Conservation (phyloP, 2,329 filamentous ascomycete genomes). For the Chaetomiaceae sp. region DNA sequence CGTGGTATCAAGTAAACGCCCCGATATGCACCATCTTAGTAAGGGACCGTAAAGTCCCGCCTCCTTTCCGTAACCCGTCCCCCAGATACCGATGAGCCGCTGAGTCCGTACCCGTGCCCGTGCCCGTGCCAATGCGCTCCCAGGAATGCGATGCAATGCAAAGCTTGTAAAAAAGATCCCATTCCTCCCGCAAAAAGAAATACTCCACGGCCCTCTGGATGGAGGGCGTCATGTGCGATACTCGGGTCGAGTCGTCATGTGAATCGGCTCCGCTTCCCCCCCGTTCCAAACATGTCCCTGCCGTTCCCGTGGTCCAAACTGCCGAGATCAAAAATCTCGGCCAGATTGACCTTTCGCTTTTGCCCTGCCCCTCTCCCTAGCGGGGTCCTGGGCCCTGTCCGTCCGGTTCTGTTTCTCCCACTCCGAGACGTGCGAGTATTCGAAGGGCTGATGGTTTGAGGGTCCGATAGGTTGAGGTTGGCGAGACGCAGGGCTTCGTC, state of each 20-base stretch:
- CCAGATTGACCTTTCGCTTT: constrained; percentile 68
- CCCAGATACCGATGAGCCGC: constrained; percentile 4
- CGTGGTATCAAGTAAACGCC: constrained; percentile 18
- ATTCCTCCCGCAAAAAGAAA: constrained; percentile 10
- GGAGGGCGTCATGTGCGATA: background rate
- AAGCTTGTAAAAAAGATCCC: constrained; percentile 1
- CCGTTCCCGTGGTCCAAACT: constrained; percentile 50
- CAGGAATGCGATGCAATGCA: constrained; percentile 10
- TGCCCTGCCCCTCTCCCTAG: constrained; percentile 62
- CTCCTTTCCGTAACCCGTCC: constrained; percentile 5
- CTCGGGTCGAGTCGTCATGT: constrained; percentile 28
- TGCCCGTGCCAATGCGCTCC: constrained; percentile 15
- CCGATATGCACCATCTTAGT: constrained; percentile 21
- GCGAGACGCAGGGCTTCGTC: constrained; percentile 56
- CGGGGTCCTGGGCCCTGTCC: constrained; percentile 22
- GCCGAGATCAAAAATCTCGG: constrained; percentile 70
- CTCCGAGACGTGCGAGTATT: constrained; percentile 23
- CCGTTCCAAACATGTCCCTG: constrained; percentile 53
- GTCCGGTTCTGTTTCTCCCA: constrained; percentile 25
- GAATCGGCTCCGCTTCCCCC: constrained; percentile 49
- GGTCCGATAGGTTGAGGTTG: constrained; percentile 56
- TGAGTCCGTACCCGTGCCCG: background rate
- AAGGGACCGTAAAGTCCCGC: constrained; percentile 11
- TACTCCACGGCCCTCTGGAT: background rate
- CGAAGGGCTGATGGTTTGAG: constrained; percentile 38